A percentile compares a stretch with the other conserved stretches of the same genome.
Conservation (phyloP, 2,329 filamentous ascomycete species). For the Penicillium sp. region DNA sequence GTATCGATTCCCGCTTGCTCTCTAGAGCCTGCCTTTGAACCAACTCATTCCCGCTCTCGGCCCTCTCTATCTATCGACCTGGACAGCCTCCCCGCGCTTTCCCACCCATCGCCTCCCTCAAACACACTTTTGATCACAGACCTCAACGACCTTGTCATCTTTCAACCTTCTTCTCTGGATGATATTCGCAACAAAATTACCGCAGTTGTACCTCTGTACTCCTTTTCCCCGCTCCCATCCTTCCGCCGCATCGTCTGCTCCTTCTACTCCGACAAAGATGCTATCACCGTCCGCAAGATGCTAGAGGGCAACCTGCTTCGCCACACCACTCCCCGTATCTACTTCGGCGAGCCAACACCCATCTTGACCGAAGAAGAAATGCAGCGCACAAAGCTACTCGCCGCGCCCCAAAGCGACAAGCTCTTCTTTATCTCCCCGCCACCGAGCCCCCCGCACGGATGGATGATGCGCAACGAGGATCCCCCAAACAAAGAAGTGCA, state of each 20-base stretch:
- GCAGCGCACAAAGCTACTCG: constrained; percentile 45
- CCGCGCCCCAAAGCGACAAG: constrained; percentile 59
- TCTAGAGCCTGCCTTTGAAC: constrained; percentile 20
- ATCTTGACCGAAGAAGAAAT: constrained; percentile 35
- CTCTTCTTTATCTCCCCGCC: constrained; percentile 68
- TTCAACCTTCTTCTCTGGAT: constrained; percentile 46
- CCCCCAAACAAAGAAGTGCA: constrained; percentile 67
- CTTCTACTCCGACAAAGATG: constrained; percentile 45
- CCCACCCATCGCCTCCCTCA: constrained; percentile 47
- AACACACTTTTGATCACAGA: constrained; percentile 55
- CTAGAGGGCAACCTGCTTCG: constrained; percentile 42
- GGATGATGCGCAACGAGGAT: constrained; percentile 63
- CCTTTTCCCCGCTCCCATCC: constrained; percentile 53
- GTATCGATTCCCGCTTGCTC: constrained; percentile 25
- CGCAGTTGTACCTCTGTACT: constrained; percentile 46
- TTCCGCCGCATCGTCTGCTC: constrained; percentile 53
- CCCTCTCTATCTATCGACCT: constrained; percentile 48
- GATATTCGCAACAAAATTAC: constrained; percentile 46
- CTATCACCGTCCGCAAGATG: constrained; percentile 44
- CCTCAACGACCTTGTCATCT: constrained; percentile 47
- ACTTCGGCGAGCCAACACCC: constrained; percentile 57
- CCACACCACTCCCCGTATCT: constrained; percentile 43
- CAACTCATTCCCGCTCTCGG: constrained; percentile 25
- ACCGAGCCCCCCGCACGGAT: constrained; percentile 63
- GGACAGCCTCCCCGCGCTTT: constrained; percentile 46